Percentiles rank a stretch among this genome's conserved stretches.
phyloP scores from a whole-genome alignment of 805 yeast species.

The Lipomyces starkeyi region DNA sequence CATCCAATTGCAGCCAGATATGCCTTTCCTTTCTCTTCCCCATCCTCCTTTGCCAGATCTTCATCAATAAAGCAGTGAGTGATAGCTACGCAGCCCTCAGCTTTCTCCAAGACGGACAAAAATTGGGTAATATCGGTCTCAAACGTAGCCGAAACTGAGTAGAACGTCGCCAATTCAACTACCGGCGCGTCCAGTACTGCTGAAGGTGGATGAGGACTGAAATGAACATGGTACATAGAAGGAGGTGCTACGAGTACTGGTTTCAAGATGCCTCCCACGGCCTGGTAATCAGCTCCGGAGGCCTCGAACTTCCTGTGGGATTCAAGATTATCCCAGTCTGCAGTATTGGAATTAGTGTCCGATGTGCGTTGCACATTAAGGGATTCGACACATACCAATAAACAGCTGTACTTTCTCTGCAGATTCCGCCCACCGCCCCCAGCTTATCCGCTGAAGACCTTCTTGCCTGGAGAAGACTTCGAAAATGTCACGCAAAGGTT shows the following conservation, averaged over 20 bases:
- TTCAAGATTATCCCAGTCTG: constrained; percentile 8
- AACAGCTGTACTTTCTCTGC: not conserved
- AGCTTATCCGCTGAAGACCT: not conserved
- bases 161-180: constrained; percentile 5
- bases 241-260: constrained; percentile 3
- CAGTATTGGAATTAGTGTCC: constrained; percentile 1
- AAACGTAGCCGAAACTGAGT: constrained; percentile 2
- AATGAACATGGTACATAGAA: constrained; percentile 5
- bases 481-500: not conserved
- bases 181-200: not conserved
- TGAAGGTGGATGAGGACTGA: constrained; percentile 5
- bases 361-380: not conserved
- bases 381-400: not conserved
- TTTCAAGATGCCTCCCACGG: not conserved
- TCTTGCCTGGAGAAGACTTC: not conserved
- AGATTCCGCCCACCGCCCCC: constrained; percentile 6
- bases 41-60: constrained; percentile 4
- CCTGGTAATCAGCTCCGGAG: not conserved
- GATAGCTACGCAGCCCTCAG: constrained; percentile 2
- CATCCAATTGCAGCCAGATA: constrained; percentile 9
- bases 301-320: constrained; percentile 6
- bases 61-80: not conserved
- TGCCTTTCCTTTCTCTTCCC: constrained; percentile 6
- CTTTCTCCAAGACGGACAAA: constrained; percentile 2
- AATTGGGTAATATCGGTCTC: constrained; percentile 5